A percentile compares a stretch with the other conserved stretches of the same genome.
Conservation (phyloP, 208 protist genomes). For the Trypanosoma avium region DNA sequence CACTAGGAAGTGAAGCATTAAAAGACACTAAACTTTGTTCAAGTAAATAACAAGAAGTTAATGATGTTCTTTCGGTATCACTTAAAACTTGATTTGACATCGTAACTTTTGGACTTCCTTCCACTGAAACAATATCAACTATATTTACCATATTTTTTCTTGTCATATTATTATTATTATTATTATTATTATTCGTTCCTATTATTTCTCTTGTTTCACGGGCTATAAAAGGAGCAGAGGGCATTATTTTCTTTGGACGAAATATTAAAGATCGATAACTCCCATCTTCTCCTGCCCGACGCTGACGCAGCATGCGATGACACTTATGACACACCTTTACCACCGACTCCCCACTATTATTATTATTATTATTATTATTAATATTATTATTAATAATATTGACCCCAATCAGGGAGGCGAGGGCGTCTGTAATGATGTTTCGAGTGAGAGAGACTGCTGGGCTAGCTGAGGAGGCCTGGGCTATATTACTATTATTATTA, state of each 20-base stretch:
- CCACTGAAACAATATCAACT: background rate
- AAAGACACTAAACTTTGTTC: background rate
- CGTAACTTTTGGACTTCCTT: background rate
- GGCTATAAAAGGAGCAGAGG: background rate
- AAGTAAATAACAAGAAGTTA: background rate
- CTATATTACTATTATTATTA: too few relatives aligned
- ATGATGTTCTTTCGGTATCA: background rate
- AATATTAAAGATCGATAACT: background rate
- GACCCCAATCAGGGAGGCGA: constrained; percentile 8
- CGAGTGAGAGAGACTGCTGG: background rate
- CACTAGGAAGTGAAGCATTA: background rate
- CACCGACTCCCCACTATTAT: constrained; percentile 1
- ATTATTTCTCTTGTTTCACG: background rate
- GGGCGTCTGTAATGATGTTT: constrained; percentile 10
- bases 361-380: too few relatives aligned
- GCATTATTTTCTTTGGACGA: background rate
- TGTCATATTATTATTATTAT: background rate
- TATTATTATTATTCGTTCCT: background rate
- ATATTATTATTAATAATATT: too few relatives aligned
- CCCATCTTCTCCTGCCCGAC: background rate
- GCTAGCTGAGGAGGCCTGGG: too few relatives aligned
- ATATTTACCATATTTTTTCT: background rate
- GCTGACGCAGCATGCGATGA: constrained; percentile 23
- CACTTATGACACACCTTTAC: constrained; percentile 38
- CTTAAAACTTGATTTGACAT: background rate